These are phyloP conservation scores for Speleostelium caveatum DNA, from an alignment of 78 protist species.

Conservation along the genomic window DNA sequence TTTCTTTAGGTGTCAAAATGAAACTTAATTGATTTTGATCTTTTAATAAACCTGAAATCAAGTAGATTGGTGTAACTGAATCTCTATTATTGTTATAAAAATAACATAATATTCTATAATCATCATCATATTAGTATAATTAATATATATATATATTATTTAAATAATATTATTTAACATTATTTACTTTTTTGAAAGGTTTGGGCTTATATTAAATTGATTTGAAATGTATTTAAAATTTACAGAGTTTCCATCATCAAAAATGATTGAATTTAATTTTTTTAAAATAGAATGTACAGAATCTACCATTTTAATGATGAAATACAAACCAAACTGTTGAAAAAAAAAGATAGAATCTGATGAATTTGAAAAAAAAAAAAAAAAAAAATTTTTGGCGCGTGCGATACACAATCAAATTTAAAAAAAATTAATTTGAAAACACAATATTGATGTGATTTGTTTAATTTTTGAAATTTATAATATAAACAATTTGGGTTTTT, in stretches of 20 bases:
- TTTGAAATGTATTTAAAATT: conserved; percentile 39
- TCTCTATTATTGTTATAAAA: conserved; percentile 38
- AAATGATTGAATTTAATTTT: background rate
- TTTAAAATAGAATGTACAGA: conserved; percentile 25
- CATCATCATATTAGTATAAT: no score
- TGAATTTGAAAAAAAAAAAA: no score
- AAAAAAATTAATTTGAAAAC: no score
- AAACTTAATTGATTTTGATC: conserved; percentile 20
- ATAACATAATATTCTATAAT: conserved; percentile 25
- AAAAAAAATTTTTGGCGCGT: no score
- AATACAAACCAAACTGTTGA: no score
- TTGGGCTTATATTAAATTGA: conserved; percentile 40
- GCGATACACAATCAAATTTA: no score
- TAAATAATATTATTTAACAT: conserved; percentile 12
- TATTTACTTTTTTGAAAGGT: conserved; percentile 60
- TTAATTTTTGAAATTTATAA: no score
- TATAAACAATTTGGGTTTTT: background rate
- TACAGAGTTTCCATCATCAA: conserved; percentile 21
- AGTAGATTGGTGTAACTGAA: conserved; percentile 9
- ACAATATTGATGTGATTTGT: no score
- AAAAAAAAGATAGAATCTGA: no score
- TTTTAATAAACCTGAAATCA: conserved; percentile 45
- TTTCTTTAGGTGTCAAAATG: background rate
- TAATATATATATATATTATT: conserved; percentile 22
- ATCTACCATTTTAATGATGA: no score